Base-by-base conservation (phyloP, 2,329 filamentous ascomycete genomes). In the Juglanconis oblonga region DNA sequence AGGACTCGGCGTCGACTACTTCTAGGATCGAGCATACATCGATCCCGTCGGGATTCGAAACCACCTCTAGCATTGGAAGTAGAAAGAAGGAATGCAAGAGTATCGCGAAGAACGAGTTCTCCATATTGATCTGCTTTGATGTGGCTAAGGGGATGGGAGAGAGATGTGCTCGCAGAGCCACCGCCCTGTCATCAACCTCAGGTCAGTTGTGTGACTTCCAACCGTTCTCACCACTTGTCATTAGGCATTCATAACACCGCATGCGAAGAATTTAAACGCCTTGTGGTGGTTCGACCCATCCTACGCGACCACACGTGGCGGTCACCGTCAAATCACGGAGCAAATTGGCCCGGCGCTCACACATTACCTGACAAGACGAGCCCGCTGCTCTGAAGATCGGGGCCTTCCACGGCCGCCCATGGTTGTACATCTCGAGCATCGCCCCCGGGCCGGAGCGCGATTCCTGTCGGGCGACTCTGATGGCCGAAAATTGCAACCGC, bases 21-120 rank as follows among this genome's bases (percentile, higher is more conserved):
- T 14, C 47, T 54, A 51, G 57, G 31, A 45, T 36, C 57, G 14
- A 42, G 33, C 40, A 47, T 40, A 48, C 33, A 38, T 38, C 40
- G 45, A 31, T 31, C 14, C 24, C 40, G 31, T 50, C 50, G 52
- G 49, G 29, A 24, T 45, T 31, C 17, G 51, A 40, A 31, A 38
- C 53, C 29, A 33, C 17, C 35, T 32, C 38, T 51, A 62, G 36
- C 36, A 42, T 45, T 50, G 54, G 52, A 38, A 9, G 5, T 55
- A 60, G 50, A 54, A 53, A 53, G 38, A 44, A 51, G 42, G 38
- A 50, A 57, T 57, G 29, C 49, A 51, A 40, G 50, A 42, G 33
- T 55, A 51, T 49, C 11, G 50, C 35, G 33, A 52, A 45, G 24
- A 29, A 10, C 31, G 24, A n/a, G 32, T 38, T 31, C 29, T 33